A percentile compares a stretch with the other conserved stretches of the same genome.
Conservation (phyloP, 495 filamentous ascomycete genomes). For the Terfezia claveryi region DNA sequence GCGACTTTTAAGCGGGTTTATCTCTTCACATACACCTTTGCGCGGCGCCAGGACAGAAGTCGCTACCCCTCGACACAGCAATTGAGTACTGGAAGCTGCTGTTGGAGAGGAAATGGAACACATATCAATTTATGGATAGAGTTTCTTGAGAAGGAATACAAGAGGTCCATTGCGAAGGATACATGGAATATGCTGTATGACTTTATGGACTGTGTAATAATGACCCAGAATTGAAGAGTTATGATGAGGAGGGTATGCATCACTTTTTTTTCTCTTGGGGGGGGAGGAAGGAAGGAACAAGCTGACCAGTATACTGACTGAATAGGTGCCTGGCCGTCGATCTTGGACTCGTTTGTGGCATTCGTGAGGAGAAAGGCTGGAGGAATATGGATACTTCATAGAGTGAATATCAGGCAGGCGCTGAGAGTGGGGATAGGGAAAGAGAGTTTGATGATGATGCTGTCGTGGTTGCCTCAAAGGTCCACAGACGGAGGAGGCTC, state of each 20-base stretch:
- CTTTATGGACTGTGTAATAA: conserved; percentile 54
- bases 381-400: conserved; percentile 29
- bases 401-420: no score
- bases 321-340: conserved; percentile 55
- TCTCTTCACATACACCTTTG: conserved; percentile 54
- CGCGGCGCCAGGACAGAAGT: conserved; percentile 41
- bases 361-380: conserved; percentile 37
- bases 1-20: conserved; percentile 60
- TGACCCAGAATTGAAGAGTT: conserved; percentile 66
- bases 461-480: no score
- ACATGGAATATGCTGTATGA: conserved; percentile 82
- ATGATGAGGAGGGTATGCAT: conserved; percentile 37
- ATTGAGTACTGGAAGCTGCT: conserved; percentile 54
- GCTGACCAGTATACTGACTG: not conserved
- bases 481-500: no score
- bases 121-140: conserved; percentile 58
- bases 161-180: conserved; percentile 64
- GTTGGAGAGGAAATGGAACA: conserved; percentile 40
- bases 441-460: no score
- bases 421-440: no score
- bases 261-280: not conserved
- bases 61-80: conserved; percentile 54
- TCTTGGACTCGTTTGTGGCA: conserved; percentile 85
- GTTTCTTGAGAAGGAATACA: conserved; percentile 47
- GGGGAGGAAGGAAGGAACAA: not conserved